Conservation (phyloP, 1,284 basidiomycete genomes). For the Moniliella sp. region DNA sequence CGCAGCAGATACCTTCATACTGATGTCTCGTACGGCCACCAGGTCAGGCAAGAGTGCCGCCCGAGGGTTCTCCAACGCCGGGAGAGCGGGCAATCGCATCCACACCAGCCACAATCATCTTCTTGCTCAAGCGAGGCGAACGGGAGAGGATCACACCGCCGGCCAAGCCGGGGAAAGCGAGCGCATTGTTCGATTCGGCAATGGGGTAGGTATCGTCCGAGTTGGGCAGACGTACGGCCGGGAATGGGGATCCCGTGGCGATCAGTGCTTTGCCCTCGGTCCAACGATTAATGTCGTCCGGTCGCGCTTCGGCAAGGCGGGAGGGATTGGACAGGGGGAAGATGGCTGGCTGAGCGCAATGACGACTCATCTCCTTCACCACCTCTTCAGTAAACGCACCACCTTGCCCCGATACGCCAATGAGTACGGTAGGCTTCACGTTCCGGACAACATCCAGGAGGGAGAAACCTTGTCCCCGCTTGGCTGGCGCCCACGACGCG, state of each 20-base stretch:
- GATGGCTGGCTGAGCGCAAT: conserved; percentile 75
- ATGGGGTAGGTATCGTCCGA: background rate
- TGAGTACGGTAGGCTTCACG: conserved; percentile 69
- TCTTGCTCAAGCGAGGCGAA: background rate
- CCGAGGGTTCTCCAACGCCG: background rate
- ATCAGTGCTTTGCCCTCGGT: conserved; percentile 49
- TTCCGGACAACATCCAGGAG: conserved; percentile 61
- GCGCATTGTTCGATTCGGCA: background rate
- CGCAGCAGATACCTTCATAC: background rate
- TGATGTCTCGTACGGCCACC: background rate
- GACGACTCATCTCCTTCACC: conserved; percentile 57
- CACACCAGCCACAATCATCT: background rate
- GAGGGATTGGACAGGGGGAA: conserved; percentile 92
- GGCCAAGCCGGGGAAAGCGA: background rate
- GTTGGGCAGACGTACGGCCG: background rate
- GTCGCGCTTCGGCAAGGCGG: conserved; percentile 50
- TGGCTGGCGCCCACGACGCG: background rate
- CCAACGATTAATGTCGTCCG: conserved; percentile 59
- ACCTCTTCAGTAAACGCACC: conserved; percentile 58
- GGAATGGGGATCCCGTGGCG: conserved; percentile 72
- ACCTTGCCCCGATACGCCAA: conserved; percentile 70
- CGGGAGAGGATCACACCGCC: background rate
- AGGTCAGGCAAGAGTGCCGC: background rate
- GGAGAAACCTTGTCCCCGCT: background rate
- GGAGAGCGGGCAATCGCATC: background rate